Percentiles rank a stretch among this genome's conserved stretches.
These are phyloP conservation scores for Imleria badia DNA, from an alignment of 768 basidiomycete genomes.

Conservation along the genomic window DNA sequence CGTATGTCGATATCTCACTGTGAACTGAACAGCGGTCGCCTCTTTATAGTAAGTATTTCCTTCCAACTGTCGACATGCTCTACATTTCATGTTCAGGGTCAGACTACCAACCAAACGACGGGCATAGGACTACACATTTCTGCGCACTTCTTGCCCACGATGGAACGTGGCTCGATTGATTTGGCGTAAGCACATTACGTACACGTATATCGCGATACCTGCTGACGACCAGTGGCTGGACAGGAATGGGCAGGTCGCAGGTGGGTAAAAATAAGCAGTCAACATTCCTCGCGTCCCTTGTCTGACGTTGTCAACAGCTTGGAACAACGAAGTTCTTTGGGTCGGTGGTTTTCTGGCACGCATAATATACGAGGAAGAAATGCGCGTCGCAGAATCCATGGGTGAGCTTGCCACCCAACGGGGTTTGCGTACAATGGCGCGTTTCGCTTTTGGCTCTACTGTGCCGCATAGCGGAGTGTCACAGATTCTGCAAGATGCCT, in stretches of 20 bases:
- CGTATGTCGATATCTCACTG: neutral
- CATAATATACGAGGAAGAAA: slow-evolving; percentile 80
- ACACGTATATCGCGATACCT: neutral
- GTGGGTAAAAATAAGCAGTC: slow-evolving; percentile 40
- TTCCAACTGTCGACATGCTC: neutral
- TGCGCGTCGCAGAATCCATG: slow-evolving; percentile 30
- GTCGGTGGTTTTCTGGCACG: slow-evolving; percentile 82
- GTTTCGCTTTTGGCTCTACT: slow-evolving; percentile 62
- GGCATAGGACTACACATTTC: slow-evolving; percentile 66
- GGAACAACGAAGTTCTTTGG: slow-evolving; percentile 88
- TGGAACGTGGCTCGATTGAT: slow-evolving; percentile 91
- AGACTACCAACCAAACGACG: slow-evolving; percentile 89
- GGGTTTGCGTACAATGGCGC: slow-evolving; percentile 73
- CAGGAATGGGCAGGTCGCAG: slow-evolving; percentile 82
- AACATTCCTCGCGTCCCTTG: neutral
- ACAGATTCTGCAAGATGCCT: slow-evolving; percentile 11
- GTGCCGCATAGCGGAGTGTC: slow-evolving; percentile 30
- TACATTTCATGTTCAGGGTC: slow-evolving; percentile 50
- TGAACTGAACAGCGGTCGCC: slow-evolving; percentile 6
- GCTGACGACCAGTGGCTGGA: neutral
- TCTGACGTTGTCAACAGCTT: slow-evolving; percentile 44
- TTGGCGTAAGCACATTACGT: slow-evolving; percentile 55
- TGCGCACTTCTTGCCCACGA: slow-evolving; percentile 89
- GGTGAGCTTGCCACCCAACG: neutral
- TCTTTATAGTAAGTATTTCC: slow-evolving; percentile 11